These are phyloP conservation scores for Staphylotrichum tortipilum DNA, from an alignment of 495 filamentous ascomycete genomes.

Conservation along the genomic window DNA sequence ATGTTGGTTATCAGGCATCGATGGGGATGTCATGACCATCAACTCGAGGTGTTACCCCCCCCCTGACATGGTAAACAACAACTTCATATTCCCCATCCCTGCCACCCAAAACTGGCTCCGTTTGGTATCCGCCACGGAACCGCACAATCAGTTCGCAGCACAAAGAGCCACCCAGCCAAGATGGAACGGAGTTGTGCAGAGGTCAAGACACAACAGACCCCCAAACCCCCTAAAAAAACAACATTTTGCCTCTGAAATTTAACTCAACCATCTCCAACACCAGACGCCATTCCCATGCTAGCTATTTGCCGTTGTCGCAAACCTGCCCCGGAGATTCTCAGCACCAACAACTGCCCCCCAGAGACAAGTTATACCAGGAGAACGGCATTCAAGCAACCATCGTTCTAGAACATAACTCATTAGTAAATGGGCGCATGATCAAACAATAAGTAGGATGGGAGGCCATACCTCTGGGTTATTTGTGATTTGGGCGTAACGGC, in stretches of 20 bases:
- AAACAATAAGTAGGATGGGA: not conserved
- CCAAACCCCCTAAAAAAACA: not conserved
- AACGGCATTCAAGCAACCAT: constrained; percentile 39
- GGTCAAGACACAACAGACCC: no score
- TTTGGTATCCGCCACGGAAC: no score
- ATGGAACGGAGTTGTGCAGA: no score
- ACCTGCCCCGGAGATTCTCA: constrained; percentile 2
- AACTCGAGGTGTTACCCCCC: no score
- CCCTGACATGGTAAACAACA: no score
- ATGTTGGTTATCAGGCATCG: no score
- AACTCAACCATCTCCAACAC: constrained; percentile 16
- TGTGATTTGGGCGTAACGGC: constrained; percentile 61
- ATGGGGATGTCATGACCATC: no score
- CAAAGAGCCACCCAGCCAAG: no score
- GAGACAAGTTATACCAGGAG: constrained; percentile 29
- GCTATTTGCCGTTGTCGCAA: not conserved
- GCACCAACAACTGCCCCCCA: not conserved
- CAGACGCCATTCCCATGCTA: constrained; percentile 22
- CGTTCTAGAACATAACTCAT: constrained; percentile 18
- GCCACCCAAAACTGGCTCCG: no score
- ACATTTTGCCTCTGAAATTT: not conserved
- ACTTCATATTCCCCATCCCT: no score
- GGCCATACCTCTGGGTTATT: constrained; percentile 54
- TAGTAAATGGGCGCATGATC: not conserved
- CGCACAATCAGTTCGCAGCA: no score